Conservation (phyloP, 164 flowering plant genomes). For the Berberis thunbergii region DNA sequence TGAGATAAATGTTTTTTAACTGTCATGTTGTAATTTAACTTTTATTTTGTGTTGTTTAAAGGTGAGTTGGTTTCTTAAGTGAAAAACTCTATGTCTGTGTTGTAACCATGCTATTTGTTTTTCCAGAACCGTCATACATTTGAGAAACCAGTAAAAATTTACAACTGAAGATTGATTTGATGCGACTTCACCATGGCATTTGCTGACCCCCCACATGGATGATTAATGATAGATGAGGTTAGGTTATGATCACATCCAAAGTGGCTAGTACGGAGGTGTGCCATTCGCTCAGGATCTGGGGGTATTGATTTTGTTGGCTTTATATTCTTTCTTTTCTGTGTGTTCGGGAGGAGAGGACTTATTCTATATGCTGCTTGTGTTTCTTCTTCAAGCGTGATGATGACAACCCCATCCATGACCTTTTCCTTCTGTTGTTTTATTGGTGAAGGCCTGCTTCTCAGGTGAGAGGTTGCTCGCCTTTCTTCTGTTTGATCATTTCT, state of each 20-base stretch:
- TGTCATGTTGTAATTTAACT: background rate
- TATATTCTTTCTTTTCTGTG: slow-evolving; percentile 19
- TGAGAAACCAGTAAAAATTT: slow-evolving; percentile 91
- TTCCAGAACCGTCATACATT: slow-evolving; percentile 82
- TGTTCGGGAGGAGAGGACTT: slow-evolving; percentile 14
- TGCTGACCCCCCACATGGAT: slow-evolving; percentile 5
- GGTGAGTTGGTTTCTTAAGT: too few species aligned
- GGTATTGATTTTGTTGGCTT: background rate
- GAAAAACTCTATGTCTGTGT: background rate
- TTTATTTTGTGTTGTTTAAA: background rate
- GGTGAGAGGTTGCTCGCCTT: slow-evolving; percentile 10
- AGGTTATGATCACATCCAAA: slow-evolving; percentile 3
- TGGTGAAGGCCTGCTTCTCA: slow-evolving; percentile 15
- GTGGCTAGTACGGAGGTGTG: slow-evolving; percentile 4
- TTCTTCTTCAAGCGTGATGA: slow-evolving; percentile 3
- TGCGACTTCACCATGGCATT: slow-evolving; percentile 12
- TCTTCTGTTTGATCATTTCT: slow-evolving; percentile 6
- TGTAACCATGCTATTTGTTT: slow-evolving; percentile 1
- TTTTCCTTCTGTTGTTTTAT: slow-evolving; percentile 7
- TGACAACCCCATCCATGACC: slow-evolving; percentile 14
- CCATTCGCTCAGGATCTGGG: slow-evolving; percentile 17
- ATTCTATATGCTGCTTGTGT: slow-evolving; percentile 1
- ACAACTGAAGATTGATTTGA: slow-evolving; percentile 38
- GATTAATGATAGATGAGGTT: background rate
- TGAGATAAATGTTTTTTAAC: background rate